These are phyloP conservation scores for Anethum foeniculum DNA, from an alignment of 140 eudicot species.

Conservation along the genomic window DNA sequence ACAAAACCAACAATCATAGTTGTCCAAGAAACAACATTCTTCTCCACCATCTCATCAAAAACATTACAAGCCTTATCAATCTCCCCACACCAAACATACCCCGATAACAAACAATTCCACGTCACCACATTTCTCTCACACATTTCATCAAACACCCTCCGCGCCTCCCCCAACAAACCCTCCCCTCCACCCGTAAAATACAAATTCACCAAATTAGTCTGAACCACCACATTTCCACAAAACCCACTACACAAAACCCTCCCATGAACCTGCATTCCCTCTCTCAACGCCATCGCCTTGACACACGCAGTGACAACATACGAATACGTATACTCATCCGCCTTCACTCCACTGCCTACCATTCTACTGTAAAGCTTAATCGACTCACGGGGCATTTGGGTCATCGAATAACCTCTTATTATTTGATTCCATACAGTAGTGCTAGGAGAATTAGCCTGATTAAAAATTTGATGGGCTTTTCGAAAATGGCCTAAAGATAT, in stretches of 20 bases:
- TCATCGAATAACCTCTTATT: conserved; percentile 37
- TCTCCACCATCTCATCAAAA: conserved; percentile 56
- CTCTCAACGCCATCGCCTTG: conserved; percentile 33
- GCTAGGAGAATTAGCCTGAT: conserved; percentile 42
- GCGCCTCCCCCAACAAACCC: conserved; percentile 21
- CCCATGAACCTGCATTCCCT: conserved; percentile 57
- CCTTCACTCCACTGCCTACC: conserved; percentile 18
- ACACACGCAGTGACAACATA: conserved; percentile 46
- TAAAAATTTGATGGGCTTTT: conserved; percentile 35
- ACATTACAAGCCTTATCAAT: conserved; percentile 31
- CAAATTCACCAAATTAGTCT: conserved; percentile 47
- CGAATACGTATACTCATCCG: conserved; percentile 52
- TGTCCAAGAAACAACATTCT: conserved; percentile 64
- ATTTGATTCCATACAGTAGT: conserved; percentile 60
- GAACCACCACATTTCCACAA: conserved; percentile 35
- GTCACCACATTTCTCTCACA: conserved; percentile 44
- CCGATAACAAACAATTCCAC: conserved; percentile 59
- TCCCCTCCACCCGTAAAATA: conserved; percentile 30
- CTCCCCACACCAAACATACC: conserved; percentile 32
- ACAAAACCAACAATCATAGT: conserved; percentile 47
- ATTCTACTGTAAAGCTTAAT: conserved; percentile 33
- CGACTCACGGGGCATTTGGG: conserved; percentile 25
- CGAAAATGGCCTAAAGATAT: conserved; percentile 27
- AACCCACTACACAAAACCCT: conserved; percentile 46
- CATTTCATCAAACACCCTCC: conserved; percentile 55